phyloP scores from a whole-genome alignment of 331 rosid genomes.

The Malus hybrid region DNA sequence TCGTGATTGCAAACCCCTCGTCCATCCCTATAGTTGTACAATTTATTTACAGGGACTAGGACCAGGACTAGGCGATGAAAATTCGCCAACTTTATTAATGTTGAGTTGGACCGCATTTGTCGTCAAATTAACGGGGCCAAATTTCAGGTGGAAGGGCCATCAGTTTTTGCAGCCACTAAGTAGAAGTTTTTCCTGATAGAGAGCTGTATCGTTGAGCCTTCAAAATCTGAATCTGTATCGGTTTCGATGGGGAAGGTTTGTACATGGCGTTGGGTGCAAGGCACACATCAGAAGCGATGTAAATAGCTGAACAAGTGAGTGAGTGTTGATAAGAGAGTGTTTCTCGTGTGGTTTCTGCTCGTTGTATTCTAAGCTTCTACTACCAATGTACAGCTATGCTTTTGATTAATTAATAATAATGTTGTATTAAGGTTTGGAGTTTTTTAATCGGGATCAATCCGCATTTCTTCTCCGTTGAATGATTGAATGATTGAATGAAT shows the following conservation, averaged over 20 bases:
- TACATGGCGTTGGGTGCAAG: slow-evolving; percentile 24
- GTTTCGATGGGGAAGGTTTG: neutral
- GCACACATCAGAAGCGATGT: slow-evolving; percentile 24
- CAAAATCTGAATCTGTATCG: neutral
- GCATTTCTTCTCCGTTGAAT: too few relatives aligned
- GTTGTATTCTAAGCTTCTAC: slow-evolving; percentile 9
- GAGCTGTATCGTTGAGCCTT: neutral
- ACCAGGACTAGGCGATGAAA: neutral
- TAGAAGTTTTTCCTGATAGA: slow-evolving; percentile 14
- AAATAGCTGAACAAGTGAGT: slow-evolving; percentile 16
- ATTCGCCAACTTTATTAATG: neutral
- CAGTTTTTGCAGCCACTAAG: slow-evolving; percentile 61
- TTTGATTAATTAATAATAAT: slow-evolving; percentile 24
- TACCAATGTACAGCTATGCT: slow-evolving; percentile 33
- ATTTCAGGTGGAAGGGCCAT: slow-evolving; percentile 81
- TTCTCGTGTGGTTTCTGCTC: slow-evolving; percentile 2
- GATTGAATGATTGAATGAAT: too few relatives aligned
- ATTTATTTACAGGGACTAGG: too few relatives aligned
- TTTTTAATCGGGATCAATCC: too few relatives aligned
- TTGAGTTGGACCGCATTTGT: neutral
- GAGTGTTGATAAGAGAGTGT: slow-evolving; percentile 10
- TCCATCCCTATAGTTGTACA: too few relatives aligned
- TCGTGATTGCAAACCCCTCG: too few relatives aligned
- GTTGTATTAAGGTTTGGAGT: slow-evolving; percentile 14
- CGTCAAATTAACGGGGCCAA: slow-evolving; percentile 22